Base-by-base conservation (phyloP, 345 rosid genomes). In the Arabidopsis thaliana region DNA sequence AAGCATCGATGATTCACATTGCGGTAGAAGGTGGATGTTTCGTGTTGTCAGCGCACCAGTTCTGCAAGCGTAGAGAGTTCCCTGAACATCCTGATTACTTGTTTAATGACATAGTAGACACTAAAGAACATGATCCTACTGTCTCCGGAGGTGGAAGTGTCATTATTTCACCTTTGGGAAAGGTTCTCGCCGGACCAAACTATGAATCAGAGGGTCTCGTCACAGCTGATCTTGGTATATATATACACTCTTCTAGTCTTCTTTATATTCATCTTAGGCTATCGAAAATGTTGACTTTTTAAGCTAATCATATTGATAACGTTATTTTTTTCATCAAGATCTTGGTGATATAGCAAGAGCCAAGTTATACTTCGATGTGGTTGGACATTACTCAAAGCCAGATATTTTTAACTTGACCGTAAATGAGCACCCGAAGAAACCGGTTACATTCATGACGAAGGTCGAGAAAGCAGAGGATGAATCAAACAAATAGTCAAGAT, bases 11-110 rank as follows among this genome's bases (percentile, higher is more conserved):
- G 89, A 81, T 85, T 30, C 94, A 91, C 70, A 91, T 94, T 71
- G 97, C 95, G 41, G 76, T 88, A 1, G 97, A 94, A 75, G 98
- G 97, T 46, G 96, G 96, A 82, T 91, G 98, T 68, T 91, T 88
- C 37, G 96, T 94, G 66, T 65, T 91, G 71, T 84, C 91, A 11
- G 96, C 96, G 22, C 86, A 88, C 65, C 98, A 91, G 24, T 91
- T 88, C 67, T 88, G 93, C 51, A 77, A 71, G 42, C 87, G 95
- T 70, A 85, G 84, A 78, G 87, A 94, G 75, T 91, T 83, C 74
- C 97, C 98, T 4, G 83, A 93, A 3, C 88, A 97, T 52, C 89
- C 89, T 0, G 95, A 91, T 40, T 91, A 91, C 73, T 48, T 78
- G 53, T 88, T 85, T 75, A 38, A 80, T 6, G 95, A 87, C 50